A percentile compares a stretch with the other conserved stretches of the same genome.
These are phyloP conservation scores for Wickerhamiella cacticola DNA, from an alignment of 805 yeast species.

Conservation along the genomic window DNA sequence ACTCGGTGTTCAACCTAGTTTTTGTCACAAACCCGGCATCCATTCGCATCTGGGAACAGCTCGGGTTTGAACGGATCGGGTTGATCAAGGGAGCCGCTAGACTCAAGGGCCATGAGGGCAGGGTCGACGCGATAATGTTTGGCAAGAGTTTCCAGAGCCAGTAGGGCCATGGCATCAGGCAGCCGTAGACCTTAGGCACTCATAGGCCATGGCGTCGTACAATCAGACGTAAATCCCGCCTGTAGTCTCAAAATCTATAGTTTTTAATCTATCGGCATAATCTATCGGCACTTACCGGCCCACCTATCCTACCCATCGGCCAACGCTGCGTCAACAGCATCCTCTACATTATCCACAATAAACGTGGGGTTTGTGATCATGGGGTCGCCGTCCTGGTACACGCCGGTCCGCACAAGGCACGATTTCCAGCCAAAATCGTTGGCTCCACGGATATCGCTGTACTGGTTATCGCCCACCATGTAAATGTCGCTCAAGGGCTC, in stretches of 20 bases:
- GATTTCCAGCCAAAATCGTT: slow-evolving; percentile 80
- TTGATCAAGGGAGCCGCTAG: slow-evolving; percentile 59
- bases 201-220: no score
- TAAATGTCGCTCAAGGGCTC: slow-evolving; percentile 42
- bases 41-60: slow-evolving; percentile 62
- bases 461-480: slow-evolving; percentile 98
- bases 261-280: no score
- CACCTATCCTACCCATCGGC: slow-evolving; percentile 15
- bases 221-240: no score
- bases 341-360: slow-evolving; percentile 40
- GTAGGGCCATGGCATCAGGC: no score
- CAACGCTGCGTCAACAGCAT: slow-evolving; percentile 34
- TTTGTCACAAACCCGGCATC: slow-evolving; percentile 73
- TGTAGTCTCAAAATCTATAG: no score
- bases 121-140: slow-evolving; percentile 66
- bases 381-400: slow-evolving; percentile 47
- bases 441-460: slow-evolving; percentile 84
- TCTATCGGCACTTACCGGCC: no score
- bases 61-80: slow-evolving; percentile 76
- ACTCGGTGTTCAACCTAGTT: slow-evolving; percentile 79
- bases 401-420: slow-evolving; percentile 77
- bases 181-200: no score
- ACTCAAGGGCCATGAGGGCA: slow-evolving; percentile 48
- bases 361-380: slow-evolving; percentile 36
- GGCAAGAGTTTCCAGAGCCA: slow-evolving; percentile 44